Evolutionary conservation across 805 yeast genomes (phyloP), one percentile per base, ranked within the genome.

Genomic region (Metschnikowia amazonensis): DNA sequence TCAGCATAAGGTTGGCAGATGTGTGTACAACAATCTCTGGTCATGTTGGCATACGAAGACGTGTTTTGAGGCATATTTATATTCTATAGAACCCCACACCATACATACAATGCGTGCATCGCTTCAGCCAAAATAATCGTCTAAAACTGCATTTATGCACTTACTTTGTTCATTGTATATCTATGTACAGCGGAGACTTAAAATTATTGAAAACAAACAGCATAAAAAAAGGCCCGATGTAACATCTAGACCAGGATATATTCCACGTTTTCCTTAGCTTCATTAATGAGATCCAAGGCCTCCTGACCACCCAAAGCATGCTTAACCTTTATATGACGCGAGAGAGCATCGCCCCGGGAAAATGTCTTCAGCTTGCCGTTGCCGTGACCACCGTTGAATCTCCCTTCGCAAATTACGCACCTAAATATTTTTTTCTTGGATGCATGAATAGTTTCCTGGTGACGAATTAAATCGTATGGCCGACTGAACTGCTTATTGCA

Each of bases 401-500:
- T 58, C 21, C 75, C 75, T 58, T 71, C 76, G 52, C 76, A 71
- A 21, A 71, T 69, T 25, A 71, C 75, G 60, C 76, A 71, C 37
- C 76, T 57, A 52, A 66, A 71, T 17, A 71, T 69, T 60, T 71
- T 71, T 66, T 71, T 71, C 57, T 66, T 66, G 5, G 72, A 45
- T 1, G 76, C 75, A 52, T 71, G 76, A n/a, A 71, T 69, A n/a
- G 76, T 71, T 50, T 71, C 75, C 57, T 71, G 75, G 55, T 71
- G 76, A 47, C 76, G 64, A 17, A 71, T 68, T 52, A 71, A 62
- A 55, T 71, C 76, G 48, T 71, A 71, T 14, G 76, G 75, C 60
- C 99, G 79, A 14, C 97, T 89, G 60, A 92, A 92, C 58, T 82
- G 81, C 66, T 86, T 86, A 55, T 76, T 68, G 65, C 96, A 88